Evolutionary conservation across 164 flowering plant species (phyloP).

Genomic region (Nelumbo lutea): DNA sequence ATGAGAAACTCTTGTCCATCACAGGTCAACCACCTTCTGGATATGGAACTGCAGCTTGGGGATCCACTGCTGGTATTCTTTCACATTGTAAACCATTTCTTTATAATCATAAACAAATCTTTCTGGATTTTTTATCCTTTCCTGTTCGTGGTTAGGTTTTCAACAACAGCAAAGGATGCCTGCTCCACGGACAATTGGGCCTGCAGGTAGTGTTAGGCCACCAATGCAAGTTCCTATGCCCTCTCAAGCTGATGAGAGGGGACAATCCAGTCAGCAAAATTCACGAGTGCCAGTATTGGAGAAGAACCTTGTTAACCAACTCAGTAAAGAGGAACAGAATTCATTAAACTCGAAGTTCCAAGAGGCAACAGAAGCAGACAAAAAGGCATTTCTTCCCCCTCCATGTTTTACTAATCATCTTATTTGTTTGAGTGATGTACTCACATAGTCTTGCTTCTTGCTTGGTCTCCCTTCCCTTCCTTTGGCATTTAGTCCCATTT

Average conservation of each 20-base stretch:
- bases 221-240: conserved; percentile 37
- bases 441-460: background rate
- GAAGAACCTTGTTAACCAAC: conserved; percentile 79
- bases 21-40: conserved; percentile 49
- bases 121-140: background rate
- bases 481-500: background rate
- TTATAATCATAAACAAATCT: conserved; percentile 4
- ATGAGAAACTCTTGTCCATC: conserved; percentile 52
- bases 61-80: conserved; percentile 51
- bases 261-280: conserved; percentile 50
- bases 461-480: background rate
- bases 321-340: conserved; percentile 79
- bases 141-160: conserved; percentile 38
- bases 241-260: conserved; percentile 29
- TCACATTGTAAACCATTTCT: background rate
- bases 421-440: background rate
- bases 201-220: conserved; percentile 46
- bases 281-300: conserved; percentile 77
- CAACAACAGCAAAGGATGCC: conserved; percentile 47
- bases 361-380: conserved; percentile 77
- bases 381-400: conserved; percentile 42
- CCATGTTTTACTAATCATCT: background rate
- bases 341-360: conserved; percentile 64
- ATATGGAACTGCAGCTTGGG: conserved; percentile 59
- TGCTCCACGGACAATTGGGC: conserved; percentile 39